These are phyloP conservation scores for Inosperma sp. DNA, from an alignment of 768 basidiomycete species.

Conservation along the genomic window DNA sequence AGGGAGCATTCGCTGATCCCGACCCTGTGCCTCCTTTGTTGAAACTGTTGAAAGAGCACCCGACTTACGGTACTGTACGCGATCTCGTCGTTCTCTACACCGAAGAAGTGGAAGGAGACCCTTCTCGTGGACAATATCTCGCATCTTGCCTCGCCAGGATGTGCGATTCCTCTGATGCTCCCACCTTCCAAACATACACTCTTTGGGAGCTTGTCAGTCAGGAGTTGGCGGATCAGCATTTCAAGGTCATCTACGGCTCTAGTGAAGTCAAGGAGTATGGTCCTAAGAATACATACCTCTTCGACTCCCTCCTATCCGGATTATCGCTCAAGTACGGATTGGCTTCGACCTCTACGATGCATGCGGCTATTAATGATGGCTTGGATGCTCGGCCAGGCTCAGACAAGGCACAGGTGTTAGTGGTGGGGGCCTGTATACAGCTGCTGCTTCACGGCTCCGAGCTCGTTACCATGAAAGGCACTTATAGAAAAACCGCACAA, in stretches of 20 bases:
- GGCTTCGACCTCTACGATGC: conserved; percentile 6
- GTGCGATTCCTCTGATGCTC: background rate
- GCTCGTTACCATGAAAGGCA: conserved; percentile 1
- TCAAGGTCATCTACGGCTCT: background rate
- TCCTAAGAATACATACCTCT: conserved; percentile 11
- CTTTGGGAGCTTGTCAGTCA: background rate
- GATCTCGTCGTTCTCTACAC: no score
- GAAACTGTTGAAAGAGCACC: background rate
- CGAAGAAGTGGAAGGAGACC: no score
- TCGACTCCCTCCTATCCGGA: conserved; percentile 12
- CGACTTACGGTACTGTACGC: no score
- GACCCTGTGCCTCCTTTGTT: background rate
- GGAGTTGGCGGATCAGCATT: background rate
- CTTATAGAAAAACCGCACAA: conserved; percentile 9
- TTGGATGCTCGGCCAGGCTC: conserved; percentile 9
- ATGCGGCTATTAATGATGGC: conserved; percentile 9
- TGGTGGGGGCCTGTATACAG: conserved; percentile 16
- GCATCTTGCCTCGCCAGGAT: background rate
- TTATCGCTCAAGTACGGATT: conserved; percentile 14
- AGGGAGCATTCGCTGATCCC: background rate
- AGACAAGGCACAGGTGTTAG: conserved; percentile 4
- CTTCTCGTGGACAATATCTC: no score
- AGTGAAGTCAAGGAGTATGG: conserved; percentile 1
- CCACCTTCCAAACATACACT: background rate
- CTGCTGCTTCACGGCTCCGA: conserved; percentile 10